A percentile compares a stretch with the other conserved stretches of the same genome.
Conservation (phyloP, 106 monocot species). For the Amphibolis antarctica region DNA sequence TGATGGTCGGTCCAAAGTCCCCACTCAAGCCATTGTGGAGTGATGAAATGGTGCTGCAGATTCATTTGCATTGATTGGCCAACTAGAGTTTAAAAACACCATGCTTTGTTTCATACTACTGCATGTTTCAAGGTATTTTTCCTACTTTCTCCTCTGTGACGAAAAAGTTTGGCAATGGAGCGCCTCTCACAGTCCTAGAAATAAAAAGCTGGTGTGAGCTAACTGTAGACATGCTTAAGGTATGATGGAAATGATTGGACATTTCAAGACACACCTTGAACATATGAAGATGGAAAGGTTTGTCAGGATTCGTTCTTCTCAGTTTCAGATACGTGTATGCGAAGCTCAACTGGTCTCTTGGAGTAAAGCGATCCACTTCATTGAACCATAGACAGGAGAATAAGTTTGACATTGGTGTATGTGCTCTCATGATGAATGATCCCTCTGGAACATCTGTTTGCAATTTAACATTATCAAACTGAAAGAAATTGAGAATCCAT, state of each 20-base stretch:
- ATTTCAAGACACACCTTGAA: slow-evolving; percentile 60
- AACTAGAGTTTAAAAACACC: background rate
- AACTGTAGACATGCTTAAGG: too few relatives aligned
- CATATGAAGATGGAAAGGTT: slow-evolving; percentile 75
- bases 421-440: slow-evolving; percentile 89
- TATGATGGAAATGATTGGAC: too few relatives aligned
- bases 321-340: slow-evolving; percentile 94
- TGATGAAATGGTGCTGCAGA: background rate
- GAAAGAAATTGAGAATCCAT: background rate
- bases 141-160: slow-evolving; percentile 70
- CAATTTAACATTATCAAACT: slow-evolving; percentile 4
- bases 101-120: background rate
- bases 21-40: background rate
- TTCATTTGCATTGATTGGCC: background rate
- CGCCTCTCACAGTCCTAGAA: slow-evolving; percentile 92
- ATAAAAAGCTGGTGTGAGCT: background rate
- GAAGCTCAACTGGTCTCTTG: slow-evolving; percentile 97
- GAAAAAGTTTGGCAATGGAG: slow-evolving; percentile 78
- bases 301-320: slow-evolving; percentile 69
- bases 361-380: slow-evolving; percentile 91
- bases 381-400: slow-evolving; percentile 99
- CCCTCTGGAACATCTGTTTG: slow-evolving; percentile 97
- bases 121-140: background rate
- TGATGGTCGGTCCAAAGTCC: background rate
- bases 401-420: slow-evolving; percentile 96